phyloP scores from a whole-genome alignment of 441 rosid genomes.

The Syzygium syzygioides region DNA sequence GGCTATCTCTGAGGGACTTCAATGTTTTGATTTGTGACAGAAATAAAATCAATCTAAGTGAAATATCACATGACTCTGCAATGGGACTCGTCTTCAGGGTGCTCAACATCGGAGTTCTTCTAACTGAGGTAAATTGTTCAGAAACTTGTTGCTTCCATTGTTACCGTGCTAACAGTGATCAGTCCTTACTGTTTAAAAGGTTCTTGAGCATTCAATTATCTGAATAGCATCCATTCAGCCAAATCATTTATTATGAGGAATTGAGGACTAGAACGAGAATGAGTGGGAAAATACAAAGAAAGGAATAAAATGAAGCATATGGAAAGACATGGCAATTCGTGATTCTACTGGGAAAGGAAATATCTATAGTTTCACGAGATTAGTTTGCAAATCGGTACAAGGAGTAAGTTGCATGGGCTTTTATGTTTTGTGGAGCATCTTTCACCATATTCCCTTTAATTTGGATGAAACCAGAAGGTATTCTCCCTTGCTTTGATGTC shows the following conservation, averaged over 20 bases:
- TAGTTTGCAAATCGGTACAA: not conserved
- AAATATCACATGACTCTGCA: constrained; percentile 89
- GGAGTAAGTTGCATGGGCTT: not conserved
- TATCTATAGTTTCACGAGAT: not conserved
- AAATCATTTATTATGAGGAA: not conserved
- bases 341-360: not conserved
- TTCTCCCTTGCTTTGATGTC: not conserved
- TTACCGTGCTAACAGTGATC: not conserved
- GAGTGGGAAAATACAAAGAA: not conserved
- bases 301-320: not conserved
- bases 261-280: not conserved
- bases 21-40: constrained; percentile 26
- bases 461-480: not conserved
- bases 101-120: constrained; percentile 66
- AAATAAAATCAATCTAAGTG: constrained; percentile 77
- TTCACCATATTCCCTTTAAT: not conserved
- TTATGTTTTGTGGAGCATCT: not conserved
- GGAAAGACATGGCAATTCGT: not conserved
- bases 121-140: constrained; percentile 56
- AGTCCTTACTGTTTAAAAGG: not conserved
- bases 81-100: constrained; percentile 67
- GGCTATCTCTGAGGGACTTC: not conserved
- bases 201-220: not conserved
- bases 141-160: not conserved
- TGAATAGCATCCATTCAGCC: not conserved